These are phyloP conservation scores for Bolboschoenoplectus hybrid DNA, from an alignment of 202 grass and related monocot genomes.

Conservation along the genomic window DNA sequence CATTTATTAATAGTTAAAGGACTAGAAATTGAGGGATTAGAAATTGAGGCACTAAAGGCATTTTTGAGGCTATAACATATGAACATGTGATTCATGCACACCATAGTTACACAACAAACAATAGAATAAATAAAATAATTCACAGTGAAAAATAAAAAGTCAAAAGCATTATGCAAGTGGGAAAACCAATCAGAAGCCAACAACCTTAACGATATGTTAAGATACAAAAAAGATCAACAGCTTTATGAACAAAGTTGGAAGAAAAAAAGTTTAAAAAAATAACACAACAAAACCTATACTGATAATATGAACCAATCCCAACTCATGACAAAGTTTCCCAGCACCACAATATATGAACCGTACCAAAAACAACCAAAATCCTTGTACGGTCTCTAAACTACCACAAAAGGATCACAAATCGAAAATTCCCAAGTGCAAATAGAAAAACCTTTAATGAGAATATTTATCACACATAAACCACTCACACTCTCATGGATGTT, in stretches of 20 bases:
- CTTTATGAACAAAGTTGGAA: neutral
- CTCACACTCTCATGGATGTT: neutral
- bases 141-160: neutral
- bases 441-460: neutral
- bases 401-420: neutral
- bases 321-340: neutral
- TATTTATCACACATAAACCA: conserved; percentile 27
- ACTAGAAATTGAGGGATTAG: neutral
- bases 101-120: neutral
- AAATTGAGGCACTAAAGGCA: neutral
- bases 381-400: conserved; percentile 4
- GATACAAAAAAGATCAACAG: neutral
- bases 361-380: neutral
- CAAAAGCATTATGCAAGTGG: neutral
- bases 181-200: conserved; percentile 22
- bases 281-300: neutral
- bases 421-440: neutral
- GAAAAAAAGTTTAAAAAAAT: neutral
- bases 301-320: neutral
- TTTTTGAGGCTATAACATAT: neutral
- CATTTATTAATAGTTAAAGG: neutral
- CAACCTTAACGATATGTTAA: conserved; percentile 16
- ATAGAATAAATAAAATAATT: conserved; percentile 1
- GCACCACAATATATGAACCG: neutral
- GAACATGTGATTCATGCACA: neutral